Evolutionary conservation across 2,329 filamentous ascomycete species (phyloP).

Genomic region (Trichoderma sp.): DNA sequence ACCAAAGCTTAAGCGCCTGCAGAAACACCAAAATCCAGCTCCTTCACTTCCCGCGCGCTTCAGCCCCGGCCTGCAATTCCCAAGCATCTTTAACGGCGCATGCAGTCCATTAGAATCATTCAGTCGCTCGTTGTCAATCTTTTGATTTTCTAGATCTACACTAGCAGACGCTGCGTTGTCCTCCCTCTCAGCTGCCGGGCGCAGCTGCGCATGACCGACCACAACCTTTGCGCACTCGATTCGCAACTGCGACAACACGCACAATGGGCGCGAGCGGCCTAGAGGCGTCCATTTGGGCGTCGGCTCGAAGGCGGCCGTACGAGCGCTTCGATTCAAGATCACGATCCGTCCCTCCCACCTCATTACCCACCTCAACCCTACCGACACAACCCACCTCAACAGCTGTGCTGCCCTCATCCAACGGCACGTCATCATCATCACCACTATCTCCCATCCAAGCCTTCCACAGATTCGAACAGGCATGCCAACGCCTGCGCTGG

Average conservation of each 20-base stretch:
- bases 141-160: not conserved
- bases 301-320: constrained; percentile 9
- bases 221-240: not conserved
- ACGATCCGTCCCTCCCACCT: constrained; percentile 28
- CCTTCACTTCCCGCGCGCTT: not conserved
- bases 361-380: not conserved
- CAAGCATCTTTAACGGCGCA: constrained; percentile 2
- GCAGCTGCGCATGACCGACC: not conserved
- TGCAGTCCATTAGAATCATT: not conserved
- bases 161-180: not conserved
- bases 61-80: not conserved
- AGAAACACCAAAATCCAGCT: not conserved
- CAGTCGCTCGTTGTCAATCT: not conserved
- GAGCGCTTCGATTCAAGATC: constrained; percentile 27
- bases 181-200: not conserved
- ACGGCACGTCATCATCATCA: constrained; percentile 29
- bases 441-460: constrained; percentile 44
- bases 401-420: constrained; percentile 22
- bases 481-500: constrained; percentile 63
- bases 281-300: constrained; percentile 29
- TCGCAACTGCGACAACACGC: not conserved
- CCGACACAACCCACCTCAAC: constrained; percentile 3
- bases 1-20: not conserved
- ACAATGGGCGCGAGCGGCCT: constrained; percentile 24
- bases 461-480: constrained; percentile 61